Conservation (phyloP, 1,284 basidiomycete genomes). For the Trichosporon sp. region DNA sequence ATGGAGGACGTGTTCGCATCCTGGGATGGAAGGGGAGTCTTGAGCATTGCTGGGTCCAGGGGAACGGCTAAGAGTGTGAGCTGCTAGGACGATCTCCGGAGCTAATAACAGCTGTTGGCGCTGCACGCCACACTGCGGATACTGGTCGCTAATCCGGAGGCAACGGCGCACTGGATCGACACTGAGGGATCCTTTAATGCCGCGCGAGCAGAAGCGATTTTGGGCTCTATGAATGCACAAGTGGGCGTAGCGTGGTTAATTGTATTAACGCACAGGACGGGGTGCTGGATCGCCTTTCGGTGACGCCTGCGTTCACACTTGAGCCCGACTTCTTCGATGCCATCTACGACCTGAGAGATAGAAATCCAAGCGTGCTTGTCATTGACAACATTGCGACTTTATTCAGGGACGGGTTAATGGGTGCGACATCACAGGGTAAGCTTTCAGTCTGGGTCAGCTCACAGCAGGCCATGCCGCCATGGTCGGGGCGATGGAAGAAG, state of each 20-base stretch:
- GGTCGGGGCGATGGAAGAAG: slow-evolving; percentile 49
- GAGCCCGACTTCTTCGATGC: slow-evolving; percentile 45
- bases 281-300: slow-evolving; percentile 42
- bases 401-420: slow-evolving; percentile 48
- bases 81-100: not conserved
- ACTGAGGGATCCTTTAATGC: slow-evolving; percentile 51
- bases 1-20: slow-evolving; percentile 21
- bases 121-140: slow-evolving; percentile 46
- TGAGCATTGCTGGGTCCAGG: slow-evolving; percentile 49
- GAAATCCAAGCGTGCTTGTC: slow-evolving; percentile 35
- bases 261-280: slow-evolving; percentile 8
- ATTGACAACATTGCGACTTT: slow-evolving; percentile 48
- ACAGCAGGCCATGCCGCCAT: slow-evolving; percentile 51
- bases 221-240: slow-evolving; percentile 22
- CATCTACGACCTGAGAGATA: slow-evolving; percentile 25
- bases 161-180: slow-evolving; percentile 51
- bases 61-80: slow-evolving; percentile 52
- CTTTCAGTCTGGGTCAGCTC: slow-evolving; percentile 2
- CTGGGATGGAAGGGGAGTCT: slow-evolving; percentile 40
- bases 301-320: slow-evolving; percentile 44
- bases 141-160: slow-evolving; percentile 33
- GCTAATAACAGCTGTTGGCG: slow-evolving; percentile 43
- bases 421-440: slow-evolving; percentile 47
- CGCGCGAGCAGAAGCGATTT: slow-evolving; percentile 40
- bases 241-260: not conserved